phyloP scores from a whole-genome alignment of 805 yeast species.

The Lipomyces japonicus region DNA sequence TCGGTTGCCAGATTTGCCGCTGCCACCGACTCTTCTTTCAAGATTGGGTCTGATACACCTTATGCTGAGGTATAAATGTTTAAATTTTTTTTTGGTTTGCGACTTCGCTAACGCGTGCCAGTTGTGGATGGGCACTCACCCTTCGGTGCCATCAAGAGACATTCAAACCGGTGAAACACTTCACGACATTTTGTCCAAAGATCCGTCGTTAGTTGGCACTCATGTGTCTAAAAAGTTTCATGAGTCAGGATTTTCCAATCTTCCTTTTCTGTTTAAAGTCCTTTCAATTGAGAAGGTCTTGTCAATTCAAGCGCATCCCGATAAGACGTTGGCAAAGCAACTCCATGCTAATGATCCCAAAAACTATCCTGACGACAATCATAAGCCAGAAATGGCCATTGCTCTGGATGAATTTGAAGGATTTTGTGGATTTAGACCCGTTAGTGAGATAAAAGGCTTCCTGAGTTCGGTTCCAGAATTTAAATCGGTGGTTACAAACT shows the following conservation, averaged over 20 bases:
- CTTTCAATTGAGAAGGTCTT: constrained; percentile 88
- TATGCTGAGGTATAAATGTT: constrained; percentile 64
- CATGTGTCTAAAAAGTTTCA: constrained; percentile 56
- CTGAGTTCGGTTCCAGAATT: constrained; percentile 76
- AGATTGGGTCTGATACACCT: constrained; percentile 70
- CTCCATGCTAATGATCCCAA: constrained; percentile 81
- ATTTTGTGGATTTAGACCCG: constrained; percentile 95
- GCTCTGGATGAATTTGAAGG: constrained; percentile 96
- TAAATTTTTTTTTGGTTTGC: background rate
- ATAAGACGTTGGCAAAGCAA: constrained; percentile 72
- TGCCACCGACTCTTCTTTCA: constrained; percentile 57
- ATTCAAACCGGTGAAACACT: constrained; percentile 55
- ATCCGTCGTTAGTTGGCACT: constrained; percentile 56
- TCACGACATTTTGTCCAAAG: constrained; percentile 61
- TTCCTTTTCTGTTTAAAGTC: constrained; percentile 93
- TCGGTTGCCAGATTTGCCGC: constrained; percentile 88
- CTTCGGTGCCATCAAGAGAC: constrained; percentile 74
- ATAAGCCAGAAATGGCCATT: constrained; percentile 99
- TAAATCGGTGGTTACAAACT: constrained; percentile 61
- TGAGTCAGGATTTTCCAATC: constrained; percentile 54
- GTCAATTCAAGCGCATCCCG: constrained; percentile 97
- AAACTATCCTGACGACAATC: constrained; percentile 92
- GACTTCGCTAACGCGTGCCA: background rate
- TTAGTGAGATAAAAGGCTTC: constrained; percentile 66
- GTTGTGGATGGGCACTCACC: constrained; percentile 99